Evolutionary conservation across 2,329 filamentous ascomycete species (phyloP).

Genomic region (Fusarium nygamai): DNA sequence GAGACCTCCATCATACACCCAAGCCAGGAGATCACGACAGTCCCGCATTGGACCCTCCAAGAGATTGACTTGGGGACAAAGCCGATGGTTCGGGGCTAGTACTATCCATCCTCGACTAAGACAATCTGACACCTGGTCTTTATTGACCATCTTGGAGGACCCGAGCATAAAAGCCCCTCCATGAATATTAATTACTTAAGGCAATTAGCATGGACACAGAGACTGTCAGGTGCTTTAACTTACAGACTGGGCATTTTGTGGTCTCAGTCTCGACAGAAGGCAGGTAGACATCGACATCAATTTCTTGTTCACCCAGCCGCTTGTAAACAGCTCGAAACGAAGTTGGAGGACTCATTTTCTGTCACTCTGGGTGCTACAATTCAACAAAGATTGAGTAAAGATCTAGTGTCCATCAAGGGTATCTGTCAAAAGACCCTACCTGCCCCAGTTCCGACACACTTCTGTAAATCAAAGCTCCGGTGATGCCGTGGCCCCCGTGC

Average conservation of each 20-base stretch:
- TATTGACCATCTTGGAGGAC: constrained; percentile 11
- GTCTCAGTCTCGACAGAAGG: fast-evolving
- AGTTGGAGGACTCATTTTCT: background rate
- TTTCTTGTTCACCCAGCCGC: background rate
- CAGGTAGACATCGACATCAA: background rate
- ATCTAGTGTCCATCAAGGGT: background rate
- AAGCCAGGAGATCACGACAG: constrained; percentile 1
- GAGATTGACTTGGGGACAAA: constrained; percentile 1
- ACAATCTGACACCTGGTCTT: constrained; percentile 1
- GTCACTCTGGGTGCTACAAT: fast-evolving
- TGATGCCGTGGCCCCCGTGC: background rate
- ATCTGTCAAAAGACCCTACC: background rate
- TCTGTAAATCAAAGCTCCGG: background rate
- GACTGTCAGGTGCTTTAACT: fast-evolving
- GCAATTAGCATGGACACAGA: fast-evolving
- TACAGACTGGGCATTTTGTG: background rate
- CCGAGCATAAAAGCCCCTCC: constrained; percentile 15
- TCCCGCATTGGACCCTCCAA: background rate
- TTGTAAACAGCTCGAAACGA: background rate
- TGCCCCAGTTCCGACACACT: background rate
- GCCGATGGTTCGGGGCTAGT: background rate
- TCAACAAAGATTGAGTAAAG: background rate
- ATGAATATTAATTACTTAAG: constrained; percentile 1
- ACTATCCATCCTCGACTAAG: constrained; percentile 3
- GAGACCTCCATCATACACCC: background rate